Evolutionary conservation across 352 stramenopile species (phyloP).

Genomic region (Elongisporangium prolatum): DNA sequence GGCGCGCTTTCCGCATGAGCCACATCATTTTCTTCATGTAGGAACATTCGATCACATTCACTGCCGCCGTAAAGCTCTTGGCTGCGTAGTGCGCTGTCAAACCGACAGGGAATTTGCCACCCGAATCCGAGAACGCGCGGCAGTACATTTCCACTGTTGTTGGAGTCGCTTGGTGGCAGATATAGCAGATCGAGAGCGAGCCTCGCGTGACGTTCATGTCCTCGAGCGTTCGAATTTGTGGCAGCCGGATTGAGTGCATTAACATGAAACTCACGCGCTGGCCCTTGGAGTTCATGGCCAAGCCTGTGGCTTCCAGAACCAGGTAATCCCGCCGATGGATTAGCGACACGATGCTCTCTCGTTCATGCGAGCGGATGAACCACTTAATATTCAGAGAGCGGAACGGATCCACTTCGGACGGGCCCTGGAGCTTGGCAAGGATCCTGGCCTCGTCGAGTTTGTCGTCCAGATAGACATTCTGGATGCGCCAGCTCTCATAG

Average conservation of each 20-base stretch:
- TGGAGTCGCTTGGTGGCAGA: constrained; percentile 18
- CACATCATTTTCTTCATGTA: constrained; percentile 52
- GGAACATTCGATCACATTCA: constrained; percentile 34
- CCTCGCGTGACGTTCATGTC: constrained; percentile 20
- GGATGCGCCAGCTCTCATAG: constrained; percentile 36
- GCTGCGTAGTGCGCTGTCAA: constrained; percentile 16
- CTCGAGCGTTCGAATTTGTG: constrained; percentile 21
- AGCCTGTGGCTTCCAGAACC: constrained; percentile 42
- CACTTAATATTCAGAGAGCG: constrained; percentile 28
- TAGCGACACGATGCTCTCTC: constrained; percentile 23
- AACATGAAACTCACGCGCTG: constrained; percentile 32
- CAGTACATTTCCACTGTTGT: constrained; percentile 23
- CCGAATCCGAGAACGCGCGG: constrained; percentile 28
- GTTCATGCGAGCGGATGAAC: constrained; percentile 36
- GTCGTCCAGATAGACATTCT: constrained; percentile 43
- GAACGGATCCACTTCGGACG: constrained; percentile 23
- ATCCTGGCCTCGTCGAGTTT: constrained; percentile 38
- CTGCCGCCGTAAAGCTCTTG: constrained; percentile 16
- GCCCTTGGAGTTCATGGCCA: constrained; percentile 28
- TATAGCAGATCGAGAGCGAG: constrained; percentile 26
- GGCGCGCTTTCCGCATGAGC: constrained; percentile 16
- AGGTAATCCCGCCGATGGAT: constrained; percentile 49
- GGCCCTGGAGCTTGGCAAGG: constrained; percentile 20
- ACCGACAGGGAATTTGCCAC: constrained; percentile 20
- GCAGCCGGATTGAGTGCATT: constrained; percentile 30